Evolutionary conservation across 2,329 filamentous ascomycete species (phyloP).

Genomic region (Penicillium rolfsii): DNA sequence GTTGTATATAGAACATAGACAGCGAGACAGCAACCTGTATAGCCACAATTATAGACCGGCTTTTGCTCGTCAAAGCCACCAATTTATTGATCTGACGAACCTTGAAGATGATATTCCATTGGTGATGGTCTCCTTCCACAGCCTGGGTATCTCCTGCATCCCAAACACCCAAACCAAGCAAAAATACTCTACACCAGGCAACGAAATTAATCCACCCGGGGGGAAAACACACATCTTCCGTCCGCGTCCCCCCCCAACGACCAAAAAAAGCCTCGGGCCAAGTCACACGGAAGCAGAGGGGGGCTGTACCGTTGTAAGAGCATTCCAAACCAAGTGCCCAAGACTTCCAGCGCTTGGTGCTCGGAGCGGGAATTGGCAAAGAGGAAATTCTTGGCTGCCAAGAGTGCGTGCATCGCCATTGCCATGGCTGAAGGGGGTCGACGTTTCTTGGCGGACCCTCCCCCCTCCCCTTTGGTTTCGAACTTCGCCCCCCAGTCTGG

Average conservation of each 20-base stretch:
- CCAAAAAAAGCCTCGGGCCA: background rate
- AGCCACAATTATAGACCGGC: background rate
- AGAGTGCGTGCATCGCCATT: slow-evolving; percentile 16
- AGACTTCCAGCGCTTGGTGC: slow-evolving; percentile 11
- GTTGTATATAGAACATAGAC: background rate
- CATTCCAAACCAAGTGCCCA: slow-evolving; percentile 20
- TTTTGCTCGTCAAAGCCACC: background rate
- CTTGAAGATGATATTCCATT: background rate
- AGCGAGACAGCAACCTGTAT: background rate
- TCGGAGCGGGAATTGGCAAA: slow-evolving; percentile 34
- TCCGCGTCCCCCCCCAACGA: background rate
- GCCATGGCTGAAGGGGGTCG: slow-evolving; percentile 17
- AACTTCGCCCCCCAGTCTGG: too few relatives aligned
- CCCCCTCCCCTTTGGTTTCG: background rate
- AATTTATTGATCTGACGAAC: background rate
- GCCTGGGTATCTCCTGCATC: background rate
- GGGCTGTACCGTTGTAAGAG: background rate
- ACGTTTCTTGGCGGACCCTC: slow-evolving; percentile 22
- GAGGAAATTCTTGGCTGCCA: slow-evolving; percentile 35
- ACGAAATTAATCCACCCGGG: background rate
- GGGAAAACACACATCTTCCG: background rate
- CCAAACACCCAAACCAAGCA: background rate
- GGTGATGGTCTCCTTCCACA: background rate
- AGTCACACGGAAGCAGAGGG: slow-evolving; percentile 12
- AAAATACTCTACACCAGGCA: background rate